Evolutionary conservation across 2,329 filamentous ascomycete genomes (phyloP).

Genomic region (Sarocladiaceae sp.): DNA sequence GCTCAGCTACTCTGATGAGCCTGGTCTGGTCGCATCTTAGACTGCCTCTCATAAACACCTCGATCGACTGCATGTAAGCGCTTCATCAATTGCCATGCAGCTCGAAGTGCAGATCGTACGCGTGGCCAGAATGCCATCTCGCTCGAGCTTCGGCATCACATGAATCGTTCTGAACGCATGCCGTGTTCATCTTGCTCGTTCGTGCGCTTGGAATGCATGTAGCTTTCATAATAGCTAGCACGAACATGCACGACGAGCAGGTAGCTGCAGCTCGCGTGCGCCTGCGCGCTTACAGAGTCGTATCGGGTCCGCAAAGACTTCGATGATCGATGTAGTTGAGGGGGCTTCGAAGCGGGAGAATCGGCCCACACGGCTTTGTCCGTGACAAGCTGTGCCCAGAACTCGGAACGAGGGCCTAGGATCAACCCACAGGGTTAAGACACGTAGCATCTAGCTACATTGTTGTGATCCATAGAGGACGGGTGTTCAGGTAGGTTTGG

Average conservation of each 20-base stretch:
- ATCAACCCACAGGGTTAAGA: neutral
- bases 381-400: too few relatives aligned
- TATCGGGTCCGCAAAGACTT: neutral
- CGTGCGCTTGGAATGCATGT: too few relatives aligned
- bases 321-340: neutral
- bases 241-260: neutral
- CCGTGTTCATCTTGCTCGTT: too few relatives aligned
- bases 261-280: neutral
- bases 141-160: neutral
- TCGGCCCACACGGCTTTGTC: neutral
- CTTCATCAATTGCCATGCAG: too few relatives aligned
- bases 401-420: neutral
- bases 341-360: neutral
- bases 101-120: neutral
- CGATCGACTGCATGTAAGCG: neutral
- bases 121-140: neutral
- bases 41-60: too few relatives aligned
- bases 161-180: neutral
- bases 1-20: too few relatives aligned
- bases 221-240: neutral
- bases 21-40: too few relatives aligned
- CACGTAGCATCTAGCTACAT: neutral
- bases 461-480: neutral
- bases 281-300: conserved; percentile 6
- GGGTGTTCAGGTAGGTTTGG: neutral